Conservation (phyloP, 768 basidiomycete species). For the Stropharia rugosoannulata region DNA sequence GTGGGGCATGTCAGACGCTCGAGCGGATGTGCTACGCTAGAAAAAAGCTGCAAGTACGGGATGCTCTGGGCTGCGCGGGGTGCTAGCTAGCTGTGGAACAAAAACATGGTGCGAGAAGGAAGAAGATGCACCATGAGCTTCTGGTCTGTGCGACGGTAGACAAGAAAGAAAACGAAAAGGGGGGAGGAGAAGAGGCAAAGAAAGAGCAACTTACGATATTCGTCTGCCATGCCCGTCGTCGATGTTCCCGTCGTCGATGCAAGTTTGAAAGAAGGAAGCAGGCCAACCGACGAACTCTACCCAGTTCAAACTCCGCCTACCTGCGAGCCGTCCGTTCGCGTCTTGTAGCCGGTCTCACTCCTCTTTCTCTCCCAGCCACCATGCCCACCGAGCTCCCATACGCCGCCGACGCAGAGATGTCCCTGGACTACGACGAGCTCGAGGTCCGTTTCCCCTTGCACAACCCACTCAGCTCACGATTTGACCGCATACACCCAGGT, state of each 20-base stretch:
- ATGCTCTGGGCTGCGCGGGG: slow-evolving; percentile 25
- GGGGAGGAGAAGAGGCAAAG: slow-evolving; percentile 21
- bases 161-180: slow-evolving; percentile 22
- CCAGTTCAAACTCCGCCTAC: slow-evolving; percentile 38
- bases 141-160: slow-evolving; percentile 43
- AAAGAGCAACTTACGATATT: slow-evolving; percentile 50
- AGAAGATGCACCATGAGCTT: slow-evolving; percentile 62
- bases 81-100: slow-evolving; percentile 67
- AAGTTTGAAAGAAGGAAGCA: background rate
- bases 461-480: background rate
- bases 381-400: slow-evolving; percentile 90
- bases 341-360: background rate
- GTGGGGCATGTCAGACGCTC: background rate
- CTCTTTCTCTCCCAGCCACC: slow-evolving; percentile 14
- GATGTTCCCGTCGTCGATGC: slow-evolving; percentile 9
- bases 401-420: slow-evolving; percentile 91
- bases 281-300: background rate
- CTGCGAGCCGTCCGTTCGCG: slow-evolving; percentile 4
- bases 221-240: slow-evolving; percentile 39
- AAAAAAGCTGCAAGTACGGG: slow-evolving; percentile 28
- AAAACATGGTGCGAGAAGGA: slow-evolving; percentile 53
- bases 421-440: slow-evolving; percentile 86
- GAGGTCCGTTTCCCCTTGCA: slow-evolving; percentile 49
- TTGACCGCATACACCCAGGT: slow-evolving; percentile 50
- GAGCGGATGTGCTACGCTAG: slow-evolving; percentile 15